Evolutionary conservation across 192 early-diverging fungal species (phyloP).

Genomic region (Coemansia sp.): DNA sequence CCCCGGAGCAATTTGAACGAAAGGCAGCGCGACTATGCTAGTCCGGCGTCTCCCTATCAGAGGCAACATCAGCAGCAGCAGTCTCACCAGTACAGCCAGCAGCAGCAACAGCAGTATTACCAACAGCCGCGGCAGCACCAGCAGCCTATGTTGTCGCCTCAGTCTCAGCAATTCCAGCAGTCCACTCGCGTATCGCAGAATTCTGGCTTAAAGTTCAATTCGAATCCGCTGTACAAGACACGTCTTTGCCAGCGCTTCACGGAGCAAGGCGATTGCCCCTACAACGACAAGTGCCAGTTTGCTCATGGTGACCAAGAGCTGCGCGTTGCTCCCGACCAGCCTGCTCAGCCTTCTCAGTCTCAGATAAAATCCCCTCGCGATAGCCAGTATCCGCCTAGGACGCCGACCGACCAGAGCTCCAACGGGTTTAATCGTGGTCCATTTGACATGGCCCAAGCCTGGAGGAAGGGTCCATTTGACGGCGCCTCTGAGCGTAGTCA

Average conservation of each 20-base stretch:
- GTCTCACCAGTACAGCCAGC: slow-evolving; percentile 3
- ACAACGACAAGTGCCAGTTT: slow-evolving; percentile 86
- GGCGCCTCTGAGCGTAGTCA: slow-evolving; percentile 24
- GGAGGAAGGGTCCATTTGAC: slow-evolving; percentile 23
- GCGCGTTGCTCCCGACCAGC: slow-evolving; percentile 43
- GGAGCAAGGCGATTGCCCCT: slow-evolving; percentile 76
- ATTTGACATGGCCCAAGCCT: slow-evolving; percentile 11
- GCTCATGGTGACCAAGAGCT: slow-evolving; percentile 60
- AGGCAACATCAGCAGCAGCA: slow-evolving; percentile 6
- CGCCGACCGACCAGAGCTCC: slow-evolving; percentile 13
- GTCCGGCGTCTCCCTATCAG: slow-evolving; percentile 3
- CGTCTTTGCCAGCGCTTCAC: slow-evolving; percentile 79
- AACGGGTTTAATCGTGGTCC: slow-evolving; percentile 14
- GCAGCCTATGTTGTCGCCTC: slow-evolving; percentile 17
- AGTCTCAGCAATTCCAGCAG: slow-evolving; percentile 18
- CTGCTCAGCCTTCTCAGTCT: slow-evolving; percentile 13
- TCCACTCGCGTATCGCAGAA: slow-evolving; percentile 28
- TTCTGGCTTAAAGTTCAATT: slow-evolving; percentile 35
- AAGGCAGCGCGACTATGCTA: slow-evolving; percentile 20
- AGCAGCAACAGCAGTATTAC: slow-evolving; percentile 1
- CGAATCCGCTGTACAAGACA: slow-evolving; percentile 81
- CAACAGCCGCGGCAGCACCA: slow-evolving; percentile 13
- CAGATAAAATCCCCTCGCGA: slow-evolving; percentile 26
- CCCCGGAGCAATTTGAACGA: slow-evolving; percentile 21
- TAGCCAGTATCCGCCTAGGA: slow-evolving; percentile 14